Percentiles rank a stretch among this genome's conserved stretches.
Evolutionary conservation across 495 filamentous ascomycete genomes (phyloP).

Genomic region (Hyaloscypha hepaticicola): DNA sequence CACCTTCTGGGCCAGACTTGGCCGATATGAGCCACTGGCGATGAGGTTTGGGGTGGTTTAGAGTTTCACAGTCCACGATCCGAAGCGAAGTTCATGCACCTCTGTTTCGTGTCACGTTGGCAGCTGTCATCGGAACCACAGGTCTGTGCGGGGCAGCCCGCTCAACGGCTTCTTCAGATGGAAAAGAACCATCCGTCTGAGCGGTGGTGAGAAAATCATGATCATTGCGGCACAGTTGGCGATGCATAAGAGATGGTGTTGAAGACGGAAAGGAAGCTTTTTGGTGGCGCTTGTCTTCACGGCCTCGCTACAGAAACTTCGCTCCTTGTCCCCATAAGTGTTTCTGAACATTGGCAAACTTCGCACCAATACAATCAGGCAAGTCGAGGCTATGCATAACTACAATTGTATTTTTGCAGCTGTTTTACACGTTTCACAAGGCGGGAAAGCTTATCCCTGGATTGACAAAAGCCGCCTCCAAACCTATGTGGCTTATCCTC

Average conservation of each 20-base stretch:
- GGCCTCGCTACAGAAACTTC: background rate
- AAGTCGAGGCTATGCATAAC: background rate
- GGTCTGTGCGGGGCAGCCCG: background rate
- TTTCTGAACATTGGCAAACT: constrained; percentile 1
- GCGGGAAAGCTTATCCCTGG: background rate
- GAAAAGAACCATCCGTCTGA: background rate
- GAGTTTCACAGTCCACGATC: constrained; percentile 2
- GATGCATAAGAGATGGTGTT: background rate
- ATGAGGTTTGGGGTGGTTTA: background rate
- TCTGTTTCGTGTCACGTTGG: background rate
- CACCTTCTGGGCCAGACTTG: constrained; percentile 4
- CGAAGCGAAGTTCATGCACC: constrained; percentile 15
- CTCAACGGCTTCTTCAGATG: background rate
- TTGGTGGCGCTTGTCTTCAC: background rate
- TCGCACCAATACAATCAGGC: background rate
- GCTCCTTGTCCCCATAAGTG: background rate
- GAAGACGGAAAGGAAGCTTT: background rate
- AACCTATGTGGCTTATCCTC: background rate
- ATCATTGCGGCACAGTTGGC: background rate
- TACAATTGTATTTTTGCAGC: background rate
- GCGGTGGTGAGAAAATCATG: background rate
- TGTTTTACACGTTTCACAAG: constrained; percentile 1
- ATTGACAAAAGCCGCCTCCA: background rate
- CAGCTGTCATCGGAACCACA: constrained; percentile 2
- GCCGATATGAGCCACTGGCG: constrained; percentile 1